These are phyloP conservation scores for Pascua guehoae DNA, from an alignment of 1,284 basidiomycete genomes.

Conservation along the genomic window DNA sequence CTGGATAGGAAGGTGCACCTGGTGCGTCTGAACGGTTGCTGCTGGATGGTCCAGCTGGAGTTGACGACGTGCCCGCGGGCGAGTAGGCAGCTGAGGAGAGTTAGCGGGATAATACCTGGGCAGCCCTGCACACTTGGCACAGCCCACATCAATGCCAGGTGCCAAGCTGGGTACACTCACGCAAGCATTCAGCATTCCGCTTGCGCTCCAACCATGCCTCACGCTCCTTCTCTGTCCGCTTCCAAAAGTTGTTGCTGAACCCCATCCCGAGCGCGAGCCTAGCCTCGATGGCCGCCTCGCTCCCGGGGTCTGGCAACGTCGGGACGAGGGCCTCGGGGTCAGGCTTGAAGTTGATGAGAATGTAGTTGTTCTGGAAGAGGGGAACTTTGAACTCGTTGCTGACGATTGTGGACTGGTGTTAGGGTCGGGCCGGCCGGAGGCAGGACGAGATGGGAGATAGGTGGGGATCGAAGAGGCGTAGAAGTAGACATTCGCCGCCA, in stretches of 20 bases:
- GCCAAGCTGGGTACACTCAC: slow-evolving; percentile 24
- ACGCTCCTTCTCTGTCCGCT: slow-evolving; percentile 42
- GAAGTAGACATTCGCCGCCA: background rate
- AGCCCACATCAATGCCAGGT: too few relatives aligned
- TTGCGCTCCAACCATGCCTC: slow-evolving; percentile 21
- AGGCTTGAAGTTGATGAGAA: slow-evolving; percentile 35
- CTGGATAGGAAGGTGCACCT: too few relatives aligned
- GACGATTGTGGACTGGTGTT: slow-evolving; percentile 16
- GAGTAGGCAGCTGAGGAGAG: too few relatives aligned
- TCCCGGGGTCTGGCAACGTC: slow-evolving; percentile 33
- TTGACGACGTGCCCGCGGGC: too few relatives aligned
- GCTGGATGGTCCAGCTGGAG: too few relatives aligned
- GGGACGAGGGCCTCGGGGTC: slow-evolving; percentile 12
- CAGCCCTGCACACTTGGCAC: too few relatives aligned
- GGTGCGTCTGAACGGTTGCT: too few relatives aligned
- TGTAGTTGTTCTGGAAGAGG: slow-evolving; percentile 37
- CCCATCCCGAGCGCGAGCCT: slow-evolving; percentile 39
- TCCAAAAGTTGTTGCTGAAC: slow-evolving; percentile 39
- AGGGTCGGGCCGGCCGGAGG: background rate
- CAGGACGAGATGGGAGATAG: background rate
- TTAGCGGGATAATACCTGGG: too few relatives aligned
- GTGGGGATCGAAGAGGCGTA: background rate
- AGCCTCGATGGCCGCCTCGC: slow-evolving; percentile 27
- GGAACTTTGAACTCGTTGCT: slow-evolving; percentile 37
- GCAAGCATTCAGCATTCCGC: slow-evolving; percentile 30